These are phyloP conservation scores for Tetracladium setigerum DNA, from an alignment of 495 filamentous ascomycete species.

Conservation along the genomic window DNA sequence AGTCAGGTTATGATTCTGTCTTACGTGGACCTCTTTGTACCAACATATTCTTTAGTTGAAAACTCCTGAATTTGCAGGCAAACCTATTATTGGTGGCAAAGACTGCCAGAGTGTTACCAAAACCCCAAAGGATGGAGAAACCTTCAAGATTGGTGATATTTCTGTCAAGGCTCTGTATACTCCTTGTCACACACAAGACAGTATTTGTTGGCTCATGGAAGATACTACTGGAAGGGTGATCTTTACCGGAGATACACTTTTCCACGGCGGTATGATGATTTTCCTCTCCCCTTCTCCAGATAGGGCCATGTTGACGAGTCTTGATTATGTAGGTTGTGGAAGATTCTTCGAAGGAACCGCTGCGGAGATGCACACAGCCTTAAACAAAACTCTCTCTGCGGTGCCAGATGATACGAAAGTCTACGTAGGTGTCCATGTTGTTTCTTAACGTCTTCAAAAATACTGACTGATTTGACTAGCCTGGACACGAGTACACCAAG, in stretches of 20 bases:
- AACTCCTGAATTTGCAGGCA: constrained; percentile 41
- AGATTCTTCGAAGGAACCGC: constrained; percentile 93
- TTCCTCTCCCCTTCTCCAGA: background rate
- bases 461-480: constrained; percentile 37
- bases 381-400: constrained; percentile 75
- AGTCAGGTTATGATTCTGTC: constrained; percentile 4
- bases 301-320: background rate
- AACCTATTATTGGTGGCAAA: constrained; percentile 76
- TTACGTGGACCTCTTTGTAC: background rate
- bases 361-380: constrained; percentile 82
- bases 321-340: constrained; percentile 70
- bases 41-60: constrained; percentile 49
- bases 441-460: background rate
- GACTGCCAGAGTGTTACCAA: constrained; percentile 73
- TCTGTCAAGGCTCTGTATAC: constrained; percentile 86
- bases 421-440: constrained; percentile 54
- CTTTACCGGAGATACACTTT: constrained; percentile 94
- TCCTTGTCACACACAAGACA: constrained; percentile 96
- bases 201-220: constrained; percentile 81
- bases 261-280: constrained; percentile 65
- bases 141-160: constrained; percentile 81
- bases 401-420: constrained; percentile 91
- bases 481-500: constrained; percentile 96
- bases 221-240: constrained; percentile 75
- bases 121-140: constrained; percentile 65